Evolutionary conservation across 208 protist species (phyloP), one percentile per base, ranked within the genome.

Genomic region (Trypanosoma cruzi): DNA sequence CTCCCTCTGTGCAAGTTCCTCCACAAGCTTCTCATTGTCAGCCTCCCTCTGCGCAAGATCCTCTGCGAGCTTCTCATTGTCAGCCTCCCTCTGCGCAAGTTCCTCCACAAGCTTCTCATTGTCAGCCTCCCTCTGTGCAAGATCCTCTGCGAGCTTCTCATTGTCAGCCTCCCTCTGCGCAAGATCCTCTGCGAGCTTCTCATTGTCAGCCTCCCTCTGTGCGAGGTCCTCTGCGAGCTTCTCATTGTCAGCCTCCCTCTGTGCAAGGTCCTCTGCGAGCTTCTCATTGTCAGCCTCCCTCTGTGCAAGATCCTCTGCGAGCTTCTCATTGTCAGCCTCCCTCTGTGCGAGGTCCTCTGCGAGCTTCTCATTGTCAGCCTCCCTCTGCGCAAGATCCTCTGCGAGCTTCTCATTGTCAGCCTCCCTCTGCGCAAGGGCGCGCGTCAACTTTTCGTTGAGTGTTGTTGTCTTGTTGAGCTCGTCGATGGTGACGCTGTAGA

Each of bases 11-110:
- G n/a, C n/a, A n/a, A n/a, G n/a, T 10, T 78, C 66, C 29, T 52
- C 66, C 13, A 68, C 66, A 65, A 82, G 71, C 76, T 76, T 55
- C 53, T 55, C 79, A 24, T 70, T 71, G 28, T 44, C 37, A 5
- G 37, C 37, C 13, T 44, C 37, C 37, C 13, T 44, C 37, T 44
- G 37, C 13, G 37, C 37, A 13, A 44, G 37, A 16, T 44, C 37
- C 37, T 44, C 37, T 13, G 37, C 37, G 13, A 44, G 37, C 37
- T 44, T 44, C 37, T 44, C 37, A 13, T 44, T 44, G 37, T 44
- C 37, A 5, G 37, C 37, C 13, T 44, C 37, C 37, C 13, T 44
- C 37, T 44, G 37, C 13, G 37, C 37, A 13, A 44, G 37, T 44
- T 44, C 37, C 37, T 44, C 37, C 37, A 13, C 37, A 44, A 44